These are phyloP conservation scores for Balansia obtecta DNA, from an alignment of 2,329 filamentous ascomycete species.

Conservation along the genomic window DNA sequence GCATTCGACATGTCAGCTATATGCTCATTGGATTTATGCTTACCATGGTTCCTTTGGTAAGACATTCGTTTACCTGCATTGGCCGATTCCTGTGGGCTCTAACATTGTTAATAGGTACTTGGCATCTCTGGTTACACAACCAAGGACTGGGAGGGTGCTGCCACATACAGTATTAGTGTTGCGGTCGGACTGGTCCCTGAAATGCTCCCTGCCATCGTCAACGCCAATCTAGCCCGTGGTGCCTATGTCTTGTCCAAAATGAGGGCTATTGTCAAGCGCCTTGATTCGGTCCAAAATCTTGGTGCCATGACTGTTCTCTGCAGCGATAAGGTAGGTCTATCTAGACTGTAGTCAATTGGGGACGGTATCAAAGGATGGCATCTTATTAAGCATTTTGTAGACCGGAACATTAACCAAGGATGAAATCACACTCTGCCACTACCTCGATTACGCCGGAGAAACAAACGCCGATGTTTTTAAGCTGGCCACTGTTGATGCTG, in stretches of 20 bases:
- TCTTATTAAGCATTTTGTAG: slow-evolving; percentile 1
- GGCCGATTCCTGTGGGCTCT: no score
- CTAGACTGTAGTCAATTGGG: background rate
- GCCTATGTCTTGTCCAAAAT: slow-evolving; percentile 18
- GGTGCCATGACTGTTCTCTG: slow-evolving; percentile 19
- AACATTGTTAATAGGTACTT: slow-evolving; percentile 9
- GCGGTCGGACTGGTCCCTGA: slow-evolving; percentile 18
- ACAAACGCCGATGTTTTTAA: slow-evolving; percentile 12
- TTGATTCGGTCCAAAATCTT: slow-evolving; percentile 18
- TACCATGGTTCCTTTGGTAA: slow-evolving; percentile 18
- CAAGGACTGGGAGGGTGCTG: slow-evolving; percentile 14
- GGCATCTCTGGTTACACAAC: slow-evolving; percentile 14
- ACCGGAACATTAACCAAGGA: slow-evolving; percentile 19
- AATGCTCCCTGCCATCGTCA: slow-evolving; percentile 19
- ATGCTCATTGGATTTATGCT: slow-evolving; percentile 18
- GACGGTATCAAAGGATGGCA: background rate
- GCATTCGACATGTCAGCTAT: slow-evolving; percentile 17
- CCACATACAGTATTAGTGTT: slow-evolving; percentile 18
- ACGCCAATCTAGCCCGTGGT: slow-evolving; percentile 16
- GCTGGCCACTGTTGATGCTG: slow-evolving; percentile 15
- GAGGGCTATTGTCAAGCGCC: slow-evolving; percentile 23
- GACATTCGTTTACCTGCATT: background rate
- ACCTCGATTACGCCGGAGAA: slow-evolving; percentile 10
- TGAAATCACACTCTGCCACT: slow-evolving; percentile 15
- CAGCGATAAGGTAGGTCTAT: slow-evolving; percentile 15